Evolutionary conservation across 768 basidiomycete species (phyloP), one percentile per base, ranked within the genome.

Genomic region (Dacryopinax primogenitus): DNA sequence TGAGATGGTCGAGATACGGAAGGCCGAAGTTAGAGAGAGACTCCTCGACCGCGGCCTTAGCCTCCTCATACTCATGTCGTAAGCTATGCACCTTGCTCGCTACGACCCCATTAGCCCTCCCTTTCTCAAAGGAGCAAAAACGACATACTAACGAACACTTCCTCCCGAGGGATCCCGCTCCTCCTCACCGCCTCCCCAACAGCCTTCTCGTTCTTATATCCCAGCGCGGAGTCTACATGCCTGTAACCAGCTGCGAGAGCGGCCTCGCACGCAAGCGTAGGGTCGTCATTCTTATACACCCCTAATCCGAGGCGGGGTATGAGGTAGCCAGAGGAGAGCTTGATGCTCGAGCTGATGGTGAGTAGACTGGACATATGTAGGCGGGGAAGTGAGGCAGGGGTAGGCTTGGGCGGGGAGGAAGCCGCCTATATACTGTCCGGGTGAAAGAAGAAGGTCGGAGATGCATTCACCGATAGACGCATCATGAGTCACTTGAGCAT

Each of bases 171-270:
- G 7, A 90, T 64, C 1, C 80, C 82, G 61, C 81, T 83, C 64
- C 83, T 62, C 32, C 66, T 63, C 6, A 72, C 41, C 39, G 70
- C 70, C 45, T 68, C 36, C 7, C 72, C 72, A n/a, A 72, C 71
- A 33, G 65, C 65, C 3, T 23, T 51, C 65, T 72, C 72, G 63
- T 83, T 66, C 64, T 74, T 76, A 72, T 90, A 90, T 35, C 77
- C 76, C 67, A 85, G 85, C 0, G 89, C 89, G 0, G 86, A 82
- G 72, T 90, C 89, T 41, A 90, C 76, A 65, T 88, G 89, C 64
- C 88, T 77, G 72, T 88, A 89, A 18, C 88, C 88, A 21, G 77
- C 80, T 67, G 78, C 77, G 69, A 90, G 75, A 1, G 88, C 87
- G 62, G 84, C 82, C 7, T 84, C 68, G 44, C 83, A 83, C 21